Evolutionary conservation across 108 stramenopile genomes (phyloP).

Genomic region (Skeletonema tropicum): DNA sequence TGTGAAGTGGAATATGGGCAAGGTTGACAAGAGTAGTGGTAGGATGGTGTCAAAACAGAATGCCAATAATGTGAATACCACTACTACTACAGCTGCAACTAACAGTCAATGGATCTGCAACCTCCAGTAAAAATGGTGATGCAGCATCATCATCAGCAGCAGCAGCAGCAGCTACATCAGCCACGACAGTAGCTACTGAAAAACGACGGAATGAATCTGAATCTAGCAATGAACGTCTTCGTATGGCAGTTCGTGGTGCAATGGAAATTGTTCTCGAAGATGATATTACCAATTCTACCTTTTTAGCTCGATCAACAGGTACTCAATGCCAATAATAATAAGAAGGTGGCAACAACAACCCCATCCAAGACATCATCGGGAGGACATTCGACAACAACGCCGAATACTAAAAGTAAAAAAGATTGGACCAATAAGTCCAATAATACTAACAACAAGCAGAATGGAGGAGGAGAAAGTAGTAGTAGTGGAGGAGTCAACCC

Average conservation of each 20-base stretch:
- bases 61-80: background rate
- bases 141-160: background rate
- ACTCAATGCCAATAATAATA: constrained; percentile 1
- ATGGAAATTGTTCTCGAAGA: constrained; percentile 67
- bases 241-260: constrained; percentile 80
- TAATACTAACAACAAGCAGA: background rate
- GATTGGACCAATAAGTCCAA: background rate
- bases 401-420: background rate
- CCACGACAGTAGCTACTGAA: background rate
- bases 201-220: constrained; percentile 22
- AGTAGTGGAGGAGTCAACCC: constrained; percentile 35
- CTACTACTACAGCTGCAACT: constrained; percentile 5
- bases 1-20: constrained; percentile 49
- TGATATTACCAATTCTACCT: constrained; percentile 84
- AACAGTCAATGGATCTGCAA: background rate
- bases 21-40: constrained; percentile 11
- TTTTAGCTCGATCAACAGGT: constrained; percentile 54
- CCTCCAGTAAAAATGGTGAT: background rate
- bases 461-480: too few relatives aligned
- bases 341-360: background rate
- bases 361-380: background rate
- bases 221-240: constrained; percentile 60
- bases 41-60: constrained; percentile 1
- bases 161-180: too few relatives aligned
- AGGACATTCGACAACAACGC: background rate